Base-by-base conservation (phyloP, 208 protist species). In the Eutreptiella sp. region DNA sequence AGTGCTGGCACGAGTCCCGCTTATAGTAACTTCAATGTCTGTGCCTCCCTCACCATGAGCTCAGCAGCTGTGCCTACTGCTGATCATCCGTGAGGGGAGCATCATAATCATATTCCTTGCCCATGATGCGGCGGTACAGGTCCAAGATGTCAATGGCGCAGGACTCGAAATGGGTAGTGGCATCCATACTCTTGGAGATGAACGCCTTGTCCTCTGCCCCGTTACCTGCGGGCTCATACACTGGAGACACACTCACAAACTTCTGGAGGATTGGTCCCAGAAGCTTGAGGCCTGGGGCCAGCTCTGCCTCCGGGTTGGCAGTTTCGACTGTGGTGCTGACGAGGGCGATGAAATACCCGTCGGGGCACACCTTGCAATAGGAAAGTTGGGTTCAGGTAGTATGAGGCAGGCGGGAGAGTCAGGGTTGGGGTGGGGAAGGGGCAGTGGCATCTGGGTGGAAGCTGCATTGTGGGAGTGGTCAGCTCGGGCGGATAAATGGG, bases 111-210 rank as follows among this genome's bases (percentile, higher is more conserved):
- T 55, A 63, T 2, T 31, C 28, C 52, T 97, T 89, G 38, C 95
- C 94, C 29, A 90, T 92, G 64, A 99, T 94, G 55, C 83, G 75
- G 53, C 97, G 55, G 66, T 96, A 99, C 21, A 99, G 74, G 29
- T 89, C 66, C 27, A 98, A 62, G 46, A 99, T 93, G 69, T 99
- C 94, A 3, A 70, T 71, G n/a, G 88, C 87, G 36, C 90, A 89
- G 35, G 83, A 92, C 79, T 99, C 96, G 81, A 99, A 99, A 84
- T 99, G 98, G 28, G 90, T 94, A 16, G 94, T 96, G 24, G 94
- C 80, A 66, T 96, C 92, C 74, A 92, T 97, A 41, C 87, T 95
- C 28, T 89, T 90, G 34, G 90, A 94, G 70, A 99, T 91, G 76
- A 93, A 99, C 62, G 84, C 80, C 24, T 83, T 78, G 68, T 90